phyloP scores from a whole-genome alignment of 768 basidiomycete species.

The Boletus sensibilis region DNA sequence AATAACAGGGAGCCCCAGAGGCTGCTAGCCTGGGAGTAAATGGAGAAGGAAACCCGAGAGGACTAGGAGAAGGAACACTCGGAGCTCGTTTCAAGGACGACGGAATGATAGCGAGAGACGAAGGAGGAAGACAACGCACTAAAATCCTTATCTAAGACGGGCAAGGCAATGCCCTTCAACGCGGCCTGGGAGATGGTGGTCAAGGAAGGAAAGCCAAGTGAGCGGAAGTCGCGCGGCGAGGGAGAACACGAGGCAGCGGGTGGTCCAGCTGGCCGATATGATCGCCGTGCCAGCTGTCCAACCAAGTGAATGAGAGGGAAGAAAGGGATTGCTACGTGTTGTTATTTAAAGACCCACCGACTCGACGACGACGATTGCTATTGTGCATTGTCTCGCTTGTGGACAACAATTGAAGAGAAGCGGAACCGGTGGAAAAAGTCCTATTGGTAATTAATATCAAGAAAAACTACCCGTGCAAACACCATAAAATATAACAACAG shows the following conservation, averaged over 20 bases:
- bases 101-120: background rate
- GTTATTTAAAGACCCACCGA: background rate
- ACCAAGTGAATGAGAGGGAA: background rate
- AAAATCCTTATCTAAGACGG: conserved; percentile 12
- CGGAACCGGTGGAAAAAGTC: background rate
- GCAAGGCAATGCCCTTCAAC: background rate
- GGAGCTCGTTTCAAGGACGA: background rate
- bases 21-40: background rate
- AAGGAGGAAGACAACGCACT: conserved; percentile 1
- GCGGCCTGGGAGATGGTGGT: background rate
- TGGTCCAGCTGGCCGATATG: conserved; percentile 1
- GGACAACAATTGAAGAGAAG: background rate
- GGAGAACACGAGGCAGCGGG: conserved; percentile 21
- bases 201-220: background rate
- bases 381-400: background rate
- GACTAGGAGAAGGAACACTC: background rate
- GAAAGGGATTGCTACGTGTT: too few relatives aligned
- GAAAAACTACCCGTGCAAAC: background rate
- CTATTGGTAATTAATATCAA: conserved; percentile 1
- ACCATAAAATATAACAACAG: conserved; percentile 15
- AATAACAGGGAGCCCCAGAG: conserved; percentile 3
- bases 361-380: background rate
- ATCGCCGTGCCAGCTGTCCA: background rate
- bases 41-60: background rate
- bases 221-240: conserved; percentile 12